These are phyloP conservation scores for Corymbia maculata DNA, from an alignment of 345 rosid genomes.

Conservation along the genomic window DNA sequence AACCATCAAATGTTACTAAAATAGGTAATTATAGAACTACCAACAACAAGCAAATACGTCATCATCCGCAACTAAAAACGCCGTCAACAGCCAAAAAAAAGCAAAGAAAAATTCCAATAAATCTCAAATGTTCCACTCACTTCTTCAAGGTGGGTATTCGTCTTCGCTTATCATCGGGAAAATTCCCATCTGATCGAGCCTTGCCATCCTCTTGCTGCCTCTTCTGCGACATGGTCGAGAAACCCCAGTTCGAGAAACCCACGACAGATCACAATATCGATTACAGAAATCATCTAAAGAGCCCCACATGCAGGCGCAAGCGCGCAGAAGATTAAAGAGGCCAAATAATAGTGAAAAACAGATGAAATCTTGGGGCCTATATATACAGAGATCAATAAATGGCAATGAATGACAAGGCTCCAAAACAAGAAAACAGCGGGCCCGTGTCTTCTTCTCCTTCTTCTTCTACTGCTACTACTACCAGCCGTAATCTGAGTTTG, in stretches of 20 bases:
- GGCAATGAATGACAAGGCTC: not conserved
- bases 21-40: not conserved
- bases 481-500: not conserved
- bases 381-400: not conserved
- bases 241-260: not conserved
- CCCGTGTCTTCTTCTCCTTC: not conserved
- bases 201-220: slow-evolving; percentile 72
- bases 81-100: not conserved
- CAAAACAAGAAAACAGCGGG: not conserved
- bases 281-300: slow-evolving; percentile 1
- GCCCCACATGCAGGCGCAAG: slow-evolving; percentile 20
- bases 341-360: not conserved
- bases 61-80: not conserved
- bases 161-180: slow-evolving; percentile 65
- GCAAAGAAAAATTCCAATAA: not conserved
- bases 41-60: not conserved
- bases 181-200: slow-evolving; percentile 33
- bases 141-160: slow-evolving; percentile 41
- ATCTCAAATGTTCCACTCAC: slow-evolving; percentile 10
- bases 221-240: slow-evolving; percentile 69
- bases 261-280: not conserved
- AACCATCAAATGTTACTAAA: not conserved
- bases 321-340: not conserved
- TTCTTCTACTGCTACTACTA: not conserved
- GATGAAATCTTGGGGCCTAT: not conserved